Base-by-base conservation (phyloP, 371 early-diverging fungal genomes). In the Parasitella parasitica region DNA sequence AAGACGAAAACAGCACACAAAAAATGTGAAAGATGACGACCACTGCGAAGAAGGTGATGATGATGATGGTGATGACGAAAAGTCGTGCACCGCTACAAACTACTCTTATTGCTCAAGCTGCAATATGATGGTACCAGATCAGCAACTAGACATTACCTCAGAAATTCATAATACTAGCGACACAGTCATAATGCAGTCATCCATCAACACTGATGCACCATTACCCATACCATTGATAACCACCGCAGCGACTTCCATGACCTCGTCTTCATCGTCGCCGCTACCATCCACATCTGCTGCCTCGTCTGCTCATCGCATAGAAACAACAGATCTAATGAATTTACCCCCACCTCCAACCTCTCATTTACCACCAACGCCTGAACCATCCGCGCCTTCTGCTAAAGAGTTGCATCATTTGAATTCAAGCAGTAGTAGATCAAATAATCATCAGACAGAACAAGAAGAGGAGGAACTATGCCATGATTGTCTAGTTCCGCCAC, bases 301-400 rank as follows among this genome's bases (percentile, higher is more conserved):
- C 41, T 20, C 41, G 20, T 41, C 41, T 7, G 18, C 20, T 16
- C 18, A 41, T 41, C 41, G 18, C 16, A 41, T 8, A 8, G 38
- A 38, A 38, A 13, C n/a, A 3, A 38, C 16, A 0, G 41, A 41
- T 41, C 16, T 26, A 9, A 15, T 53, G 2, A 28, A 16, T 20
- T 16, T 37, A 22, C 43, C 54, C 28, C 38, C 59, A 15, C 43
- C 57, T 8, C 55, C 66, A 20, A 22, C 30, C 13, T 46, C 57
- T 4, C 49, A 35, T 46, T 26, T 38, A 39, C 27, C 8, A 7
- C 11, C 46, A 6, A 38, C 43, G 27, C 67, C 67, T 12, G 63
- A 62, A 39, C 67, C 67, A 16, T 67, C 67, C 5, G 67, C 67
- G 34, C 67, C 67, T 24, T 50, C 67, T n/a, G 67, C 58, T n/a